These are phyloP conservation scores for Rhamnella rubrinervis DNA, from an alignment of 331 rosid genomes.

Conservation along the genomic window DNA sequence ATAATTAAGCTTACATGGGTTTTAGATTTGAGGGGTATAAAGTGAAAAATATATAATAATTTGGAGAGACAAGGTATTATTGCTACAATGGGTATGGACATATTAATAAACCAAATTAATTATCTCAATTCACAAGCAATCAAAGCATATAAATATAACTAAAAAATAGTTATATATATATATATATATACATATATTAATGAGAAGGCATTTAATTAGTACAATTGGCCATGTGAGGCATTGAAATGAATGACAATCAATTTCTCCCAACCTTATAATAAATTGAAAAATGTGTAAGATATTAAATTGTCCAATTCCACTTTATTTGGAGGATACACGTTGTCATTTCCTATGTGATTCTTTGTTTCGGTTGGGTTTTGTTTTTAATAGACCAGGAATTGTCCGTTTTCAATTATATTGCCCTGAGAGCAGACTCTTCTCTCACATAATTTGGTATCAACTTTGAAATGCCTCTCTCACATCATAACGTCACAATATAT, in stretches of 20 bases:
- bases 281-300: neutral
- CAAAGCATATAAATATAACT: too few relatives aligned
- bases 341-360: constrained; percentile 33
- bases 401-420: neutral
- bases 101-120: too few relatives aligned
- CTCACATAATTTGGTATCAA: constrained; percentile 11
- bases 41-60: too few relatives aligned
- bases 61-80: too few relatives aligned
- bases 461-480: neutral
- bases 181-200: too few relatives aligned
- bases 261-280: constrained; percentile 20
- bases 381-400: neutral
- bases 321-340: constrained; percentile 36
- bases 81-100: too few relatives aligned
- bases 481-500: neutral
- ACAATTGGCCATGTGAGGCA: too few relatives aligned
- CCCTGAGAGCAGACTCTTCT: neutral
- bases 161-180: too few relatives aligned
- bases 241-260: constrained; percentile 41
- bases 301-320: constrained; percentile 12
- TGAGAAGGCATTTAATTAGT: too few relatives aligned
- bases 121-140: too few relatives aligned
- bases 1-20: too few relatives aligned
- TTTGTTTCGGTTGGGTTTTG: constrained; percentile 14
- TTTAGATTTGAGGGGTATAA: too few relatives aligned